A percentile compares a stretch with the other conserved stretches of the same genome.
These are phyloP conservation scores for Botrytis elliptica DNA, from an alignment of 2,329 filamentous ascomycete species.

Conservation along the genomic window DNA sequence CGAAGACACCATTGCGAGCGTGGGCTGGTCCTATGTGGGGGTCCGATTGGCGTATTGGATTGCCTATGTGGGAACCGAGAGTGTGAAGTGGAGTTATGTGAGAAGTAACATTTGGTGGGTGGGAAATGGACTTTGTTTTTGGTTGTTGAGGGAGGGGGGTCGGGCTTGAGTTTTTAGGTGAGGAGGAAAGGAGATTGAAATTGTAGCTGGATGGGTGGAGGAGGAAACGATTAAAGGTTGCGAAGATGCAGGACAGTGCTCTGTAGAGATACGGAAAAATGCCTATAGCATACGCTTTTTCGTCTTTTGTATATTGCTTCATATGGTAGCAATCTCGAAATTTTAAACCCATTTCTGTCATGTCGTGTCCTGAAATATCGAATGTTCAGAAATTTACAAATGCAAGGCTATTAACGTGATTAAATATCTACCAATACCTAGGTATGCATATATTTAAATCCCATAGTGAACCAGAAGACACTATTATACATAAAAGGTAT, in stretches of 20 bases:
- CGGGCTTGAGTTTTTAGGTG: constrained; percentile 36
- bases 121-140: constrained; percentile 45
- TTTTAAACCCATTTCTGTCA: neutral
- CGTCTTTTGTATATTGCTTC: neutral
- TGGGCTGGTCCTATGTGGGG: constrained; percentile 43
- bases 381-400: neutral
- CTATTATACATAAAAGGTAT: neutral
- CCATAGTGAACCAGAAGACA: neutral
- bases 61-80: constrained; percentile 44
- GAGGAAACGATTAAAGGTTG: neutral
- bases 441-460: neutral
- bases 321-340: neutral
- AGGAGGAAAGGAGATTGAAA: neutral
- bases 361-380: neutral
- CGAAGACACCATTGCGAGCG: constrained; percentile 40
- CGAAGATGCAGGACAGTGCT: neutral
- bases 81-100: constrained; percentile 39
- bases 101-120: constrained; percentile 46
- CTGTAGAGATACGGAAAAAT: neutral
- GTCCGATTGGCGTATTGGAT: constrained; percentile 44
- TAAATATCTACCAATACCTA: neutral
- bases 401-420: neutral
- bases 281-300: neutral
- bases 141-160: constrained; percentile 40
- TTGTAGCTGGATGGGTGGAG: neutral